phyloP scores from a whole-genome alignment of 208 protist genomes.

The Trypanosoma congolense region DNA sequence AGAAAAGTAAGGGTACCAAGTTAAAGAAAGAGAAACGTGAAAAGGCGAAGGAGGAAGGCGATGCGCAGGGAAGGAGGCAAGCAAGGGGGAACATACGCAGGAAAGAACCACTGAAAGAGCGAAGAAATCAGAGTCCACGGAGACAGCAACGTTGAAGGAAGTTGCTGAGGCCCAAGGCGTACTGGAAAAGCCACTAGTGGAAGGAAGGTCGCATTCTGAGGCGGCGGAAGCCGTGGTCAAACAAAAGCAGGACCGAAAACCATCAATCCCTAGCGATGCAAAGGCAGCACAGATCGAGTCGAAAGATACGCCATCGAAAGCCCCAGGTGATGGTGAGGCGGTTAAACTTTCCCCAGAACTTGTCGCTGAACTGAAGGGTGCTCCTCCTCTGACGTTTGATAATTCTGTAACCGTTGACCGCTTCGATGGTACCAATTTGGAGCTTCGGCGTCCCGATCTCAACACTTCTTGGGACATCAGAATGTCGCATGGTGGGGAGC shows the following conservation, averaged over 20 bases:
- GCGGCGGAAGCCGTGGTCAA: conserved; percentile 7
- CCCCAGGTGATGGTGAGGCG: background rate
- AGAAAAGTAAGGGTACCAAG: conserved; percentile 4
- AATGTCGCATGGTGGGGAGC: conserved; percentile 32
- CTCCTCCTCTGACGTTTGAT: conserved; percentile 25
- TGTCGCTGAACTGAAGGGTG: conserved; percentile 17
- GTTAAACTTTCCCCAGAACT: background rate
- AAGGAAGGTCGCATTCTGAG: conserved; percentile 5
- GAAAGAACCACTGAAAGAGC: background rate
- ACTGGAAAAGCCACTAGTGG: conserved; percentile 17
- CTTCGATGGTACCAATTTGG: conserved; percentile 35
- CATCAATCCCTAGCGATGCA: background rate
- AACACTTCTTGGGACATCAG: conserved; percentile 44
- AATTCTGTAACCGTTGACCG: conserved; percentile 23
- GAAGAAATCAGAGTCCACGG: background rate
- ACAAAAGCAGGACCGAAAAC: conserved; percentile 12
- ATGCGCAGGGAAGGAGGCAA: conserved; percentile 8
- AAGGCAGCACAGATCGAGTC: background rate
- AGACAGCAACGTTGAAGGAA: conserved; percentile 6
- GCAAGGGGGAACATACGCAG: background rate
- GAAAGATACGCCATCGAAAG: background rate
- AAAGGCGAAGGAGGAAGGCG: background rate
- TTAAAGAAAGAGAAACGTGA: background rate
- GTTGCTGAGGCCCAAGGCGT: conserved; percentile 10
- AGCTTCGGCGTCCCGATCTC: conserved; percentile 24